A percentile compares a stretch with the other conserved stretches of the same genome.
Conservation (phyloP, 176 grass and related monocot species). For the Juncus effusus region DNA sequence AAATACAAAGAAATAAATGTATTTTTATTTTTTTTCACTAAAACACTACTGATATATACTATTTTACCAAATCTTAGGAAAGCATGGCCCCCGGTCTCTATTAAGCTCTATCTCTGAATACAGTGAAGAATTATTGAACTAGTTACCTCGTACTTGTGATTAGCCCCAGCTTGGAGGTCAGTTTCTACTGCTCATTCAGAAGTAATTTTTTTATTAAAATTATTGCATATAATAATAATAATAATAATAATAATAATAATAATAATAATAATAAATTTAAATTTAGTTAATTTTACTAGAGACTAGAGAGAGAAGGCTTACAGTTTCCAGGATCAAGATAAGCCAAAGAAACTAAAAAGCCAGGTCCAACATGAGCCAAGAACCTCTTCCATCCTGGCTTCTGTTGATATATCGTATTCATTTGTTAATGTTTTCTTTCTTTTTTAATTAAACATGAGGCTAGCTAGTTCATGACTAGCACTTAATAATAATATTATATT, state of each 20-base stretch:
- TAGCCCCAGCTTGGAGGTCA: conserved; percentile 77
- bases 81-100: not conserved
- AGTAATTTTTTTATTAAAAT: too few species aligned
- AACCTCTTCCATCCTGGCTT: conserved; percentile 56
- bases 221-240: too few species aligned
- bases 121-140: not conserved
- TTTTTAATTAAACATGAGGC: not conserved
- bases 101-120: not conserved
- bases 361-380: conserved; percentile 64
- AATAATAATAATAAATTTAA: too few species aligned
- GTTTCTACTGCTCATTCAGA: conserved; percentile 63
- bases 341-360: conserved; percentile 72
- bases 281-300: too few species aligned
- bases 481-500: too few species aligned
- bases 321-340: conserved; percentile 84
- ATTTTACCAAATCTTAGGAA: not conserved
- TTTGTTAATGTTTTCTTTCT: not conserved
- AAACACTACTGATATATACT: not conserved
- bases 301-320: conserved; percentile 25
- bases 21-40: not conserved
- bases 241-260: too few species aligned
- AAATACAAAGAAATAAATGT: too few species aligned
- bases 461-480: too few species aligned
- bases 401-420: conserved; percentile 24
- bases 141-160: conserved; percentile 79